A percentile compares a stretch with the other conserved stretches of the same genome.
phyloP scores from a whole-genome alignment of 768 basidiomycete genomes.

The Lactarius pseudohatsudake region DNA sequence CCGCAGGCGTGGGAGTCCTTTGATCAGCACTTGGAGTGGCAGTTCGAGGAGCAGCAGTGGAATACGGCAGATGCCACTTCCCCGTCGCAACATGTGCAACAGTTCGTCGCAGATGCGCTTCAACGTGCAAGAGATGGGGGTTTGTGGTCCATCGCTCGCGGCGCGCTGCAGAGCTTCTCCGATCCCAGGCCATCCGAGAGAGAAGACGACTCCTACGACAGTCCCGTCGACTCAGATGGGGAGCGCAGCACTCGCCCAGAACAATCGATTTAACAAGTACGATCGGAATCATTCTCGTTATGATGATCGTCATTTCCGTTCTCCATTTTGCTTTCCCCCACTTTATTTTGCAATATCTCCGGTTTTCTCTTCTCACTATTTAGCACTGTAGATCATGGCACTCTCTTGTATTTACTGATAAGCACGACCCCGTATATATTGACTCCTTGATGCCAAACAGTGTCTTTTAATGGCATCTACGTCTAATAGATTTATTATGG shows the following conservation, averaged over 20 bases:
- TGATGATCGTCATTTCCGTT: neutral
- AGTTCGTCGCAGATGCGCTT: slow-evolving; percentile 48
- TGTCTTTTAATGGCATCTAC: neutral
- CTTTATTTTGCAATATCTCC: neutral
- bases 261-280: neutral
- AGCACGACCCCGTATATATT: slow-evolving; percentile 7
- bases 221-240: neutral
- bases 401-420: slow-evolving; percentile 13
- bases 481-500: slow-evolving; percentile 4
- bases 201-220: neutral
- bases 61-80: slow-evolving; percentile 31
- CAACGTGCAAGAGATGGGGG: slow-evolving; percentile 24
- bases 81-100: slow-evolving; percentile 42
- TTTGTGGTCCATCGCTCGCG: slow-evolving; percentile 22
- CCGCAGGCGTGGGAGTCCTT: slow-evolving; percentile 70
- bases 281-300: neutral
- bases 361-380: slow-evolving; percentile 13
- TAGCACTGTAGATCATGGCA: slow-evolving; percentile 24
- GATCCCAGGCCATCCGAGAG: neutral
- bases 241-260: neutral
- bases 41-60: slow-evolving; percentile 39
- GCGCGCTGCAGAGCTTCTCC: slow-evolving; percentile 11
- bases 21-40: slow-evolving; percentile 59
- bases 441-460: neutral
- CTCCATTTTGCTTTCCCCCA: neutral